phyloP scores from a whole-genome alignment of 257 asterid species.

The Plectranthus barbatus region DNA sequence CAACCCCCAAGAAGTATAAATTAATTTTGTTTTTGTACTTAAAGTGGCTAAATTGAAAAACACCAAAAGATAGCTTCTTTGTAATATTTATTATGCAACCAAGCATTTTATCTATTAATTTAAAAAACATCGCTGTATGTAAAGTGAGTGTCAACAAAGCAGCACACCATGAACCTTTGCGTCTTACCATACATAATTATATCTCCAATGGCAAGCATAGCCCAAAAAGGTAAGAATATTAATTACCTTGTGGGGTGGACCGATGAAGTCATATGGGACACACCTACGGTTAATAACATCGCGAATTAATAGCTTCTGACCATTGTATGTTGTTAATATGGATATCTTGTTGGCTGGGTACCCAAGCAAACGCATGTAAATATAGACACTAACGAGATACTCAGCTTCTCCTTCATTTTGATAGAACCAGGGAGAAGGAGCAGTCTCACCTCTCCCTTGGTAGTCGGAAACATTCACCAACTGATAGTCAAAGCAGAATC shows the following conservation, averaged over 20 bases:
- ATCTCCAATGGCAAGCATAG: conserved; percentile 5
- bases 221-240: neutral
- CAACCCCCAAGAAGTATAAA: neutral
- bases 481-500: conserved; percentile 86
- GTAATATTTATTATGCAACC: neutral
- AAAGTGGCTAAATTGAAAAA: neutral
- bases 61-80: neutral
- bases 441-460: conserved; percentile 88
- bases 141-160: neutral
- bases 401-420: conserved; percentile 99
- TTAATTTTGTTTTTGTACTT: neutral
- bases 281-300: conserved; percentile 93
- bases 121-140: neutral
- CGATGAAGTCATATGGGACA: conserved; percentile 83
- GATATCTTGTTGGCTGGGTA: conserved; percentile 94
- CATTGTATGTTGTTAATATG: conserved; percentile 91
- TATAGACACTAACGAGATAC: conserved; percentile 80
- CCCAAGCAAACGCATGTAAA: conserved; percentile 95
- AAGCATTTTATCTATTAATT: neutral
- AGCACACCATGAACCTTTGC: too few species aligned
- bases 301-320: conserved; percentile 95
- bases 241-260: conserved; percentile 88
- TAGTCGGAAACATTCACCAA: conserved; percentile 88
- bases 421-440: conserved; percentile 99
- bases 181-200: too few species aligned